These are phyloP conservation scores for Monosporozyma servazzii DNA, from an alignment of 805 yeast species.

Conservation along the genomic window DNA sequence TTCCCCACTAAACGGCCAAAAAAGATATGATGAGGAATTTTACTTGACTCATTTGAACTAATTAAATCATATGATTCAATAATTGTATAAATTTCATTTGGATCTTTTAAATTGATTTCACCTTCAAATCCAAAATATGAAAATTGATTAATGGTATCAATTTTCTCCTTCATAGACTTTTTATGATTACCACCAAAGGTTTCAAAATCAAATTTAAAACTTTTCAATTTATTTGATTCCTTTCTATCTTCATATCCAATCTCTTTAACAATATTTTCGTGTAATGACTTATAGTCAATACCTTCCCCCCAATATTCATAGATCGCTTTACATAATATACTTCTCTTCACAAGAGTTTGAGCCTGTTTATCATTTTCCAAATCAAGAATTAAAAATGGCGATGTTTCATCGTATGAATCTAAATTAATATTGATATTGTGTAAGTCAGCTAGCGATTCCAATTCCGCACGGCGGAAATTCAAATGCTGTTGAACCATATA, in stretches of 20 bases:
- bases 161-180: constrained; percentile 30
- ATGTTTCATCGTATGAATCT: constrained; percentile 43
- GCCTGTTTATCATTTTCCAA: constrained; percentile 66
- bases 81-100: constrained; percentile 61
- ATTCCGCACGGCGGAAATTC: constrained; percentile 69
- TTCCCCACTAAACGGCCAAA: constrained; percentile 66
- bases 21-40: constrained; percentile 46
- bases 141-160: constrained; percentile 63
- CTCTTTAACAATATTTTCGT: constrained; percentile 33
- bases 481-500: constrained; percentile 80
- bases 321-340: constrained; percentile 63
- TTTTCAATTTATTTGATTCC: constrained; percentile 31
- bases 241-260: constrained; percentile 14
- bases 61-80: constrained; percentile 63
- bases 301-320: constrained; percentile 82
- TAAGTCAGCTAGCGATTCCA: constrained; percentile 73
- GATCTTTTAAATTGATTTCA: constrained; percentile 64
- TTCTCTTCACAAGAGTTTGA: constrained; percentile 47
- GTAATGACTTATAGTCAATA: constrained; percentile 44
- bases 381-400: constrained; percentile 65
- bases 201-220: constrained; percentile 79
- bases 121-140: constrained; percentile 66
- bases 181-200: constrained; percentile 62
- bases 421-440: constrained; percentile 50
- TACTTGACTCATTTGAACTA: constrained; percentile 1